phyloP scores from a whole-genome alignment of 805 yeast genomes.

The Zygotorulaspora florentina region DNA sequence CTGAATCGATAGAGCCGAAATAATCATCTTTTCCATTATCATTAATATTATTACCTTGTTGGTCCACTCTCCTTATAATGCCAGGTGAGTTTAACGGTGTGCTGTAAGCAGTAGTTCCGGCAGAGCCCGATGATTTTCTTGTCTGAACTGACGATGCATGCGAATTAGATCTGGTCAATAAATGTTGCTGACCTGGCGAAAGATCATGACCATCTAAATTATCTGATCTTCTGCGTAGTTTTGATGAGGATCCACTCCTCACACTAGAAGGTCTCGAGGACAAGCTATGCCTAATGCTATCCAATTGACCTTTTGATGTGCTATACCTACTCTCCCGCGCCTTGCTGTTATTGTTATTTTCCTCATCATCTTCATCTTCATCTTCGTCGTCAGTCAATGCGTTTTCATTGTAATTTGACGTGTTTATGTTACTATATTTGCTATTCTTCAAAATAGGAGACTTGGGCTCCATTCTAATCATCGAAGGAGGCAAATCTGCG shows the following conservation, averaged over 20 bases:
- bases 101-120: constrained; percentile 29
- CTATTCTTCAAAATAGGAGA: constrained; percentile 62
- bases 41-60: constrained; percentile 1
- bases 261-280: constrained; percentile 26
- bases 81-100: constrained; percentile 36
- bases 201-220: constrained; percentile 4
- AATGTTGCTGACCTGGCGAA: constrained; percentile 9
- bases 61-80: constrained; percentile 10
- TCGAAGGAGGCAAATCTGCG: constrained; percentile 55
- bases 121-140: constrained; percentile 31
- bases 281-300: constrained; percentile 19
- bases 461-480: constrained; percentile 67
- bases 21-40: constrained; percentile 19
- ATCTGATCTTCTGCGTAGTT: constrained; percentile 24
- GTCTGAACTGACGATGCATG: constrained; percentile 31
- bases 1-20: constrained; percentile 14
- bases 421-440: constrained; percentile 16
- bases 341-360: constrained; percentile 10
- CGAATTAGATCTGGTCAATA: constrained; percentile 26
- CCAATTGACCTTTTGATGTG: constrained; percentile 10
- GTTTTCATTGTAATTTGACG: constrained; percentile 28
- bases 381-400: constrained; percentile 33
- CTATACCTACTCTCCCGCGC: constrained; percentile 3
- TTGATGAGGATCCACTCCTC: constrained; percentile 24
- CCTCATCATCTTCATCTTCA: constrained; percentile 18